Conservation (phyloP, 78 protist species). For the Ministeria vibrans region DNA sequence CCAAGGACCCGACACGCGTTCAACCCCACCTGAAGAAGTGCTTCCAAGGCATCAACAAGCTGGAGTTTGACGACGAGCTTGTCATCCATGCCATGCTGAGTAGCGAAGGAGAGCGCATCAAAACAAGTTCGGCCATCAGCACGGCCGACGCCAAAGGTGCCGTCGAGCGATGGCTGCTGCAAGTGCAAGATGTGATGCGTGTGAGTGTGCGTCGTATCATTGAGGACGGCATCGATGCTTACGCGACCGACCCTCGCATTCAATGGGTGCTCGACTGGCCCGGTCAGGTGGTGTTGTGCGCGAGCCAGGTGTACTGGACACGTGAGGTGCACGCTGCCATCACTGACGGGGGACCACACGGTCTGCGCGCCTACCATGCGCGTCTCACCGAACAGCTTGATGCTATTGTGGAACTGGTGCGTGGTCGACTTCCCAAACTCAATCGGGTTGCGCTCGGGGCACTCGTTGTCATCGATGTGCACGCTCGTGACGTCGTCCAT, state of each 20-base stretch:
- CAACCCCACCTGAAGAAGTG: conserved; percentile 60
- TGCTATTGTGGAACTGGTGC: conserved; percentile 32
- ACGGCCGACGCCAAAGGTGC: conserved; percentile 34
- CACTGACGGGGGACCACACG: conserved; percentile 7
- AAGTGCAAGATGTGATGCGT: conserved; percentile 45
- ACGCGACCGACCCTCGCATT: conserved; percentile 5
- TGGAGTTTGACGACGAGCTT: conserved; percentile 17
- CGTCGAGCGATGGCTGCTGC: conserved; percentile 73
- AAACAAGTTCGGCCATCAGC: neutral
- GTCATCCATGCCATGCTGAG: conserved; percentile 45
- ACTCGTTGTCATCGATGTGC: conserved; percentile 71
- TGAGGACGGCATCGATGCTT: neutral
- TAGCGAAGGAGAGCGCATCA: conserved; percentile 63
- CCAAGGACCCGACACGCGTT: conserved; percentile 52
- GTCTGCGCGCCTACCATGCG: conserved; percentile 9
- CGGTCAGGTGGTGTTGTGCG: conserved; percentile 45
- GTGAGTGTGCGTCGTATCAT: conserved; percentile 18
- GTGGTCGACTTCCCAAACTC: conserved; percentile 28
- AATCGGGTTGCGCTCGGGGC: conserved; percentile 53
- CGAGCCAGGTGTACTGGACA: conserved; percentile 56
- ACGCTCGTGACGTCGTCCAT: conserved; percentile 59
- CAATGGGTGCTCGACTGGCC: conserved; percentile 23
- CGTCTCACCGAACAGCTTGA: conserved; percentile 21
- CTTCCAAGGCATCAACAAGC: conserved; percentile 44
- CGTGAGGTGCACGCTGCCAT: conserved; percentile 55